These are phyloP conservation scores for Xylaria sp. DNA, from an alignment of 2,329 filamentous ascomycete genomes.

Conservation along the genomic window DNA sequence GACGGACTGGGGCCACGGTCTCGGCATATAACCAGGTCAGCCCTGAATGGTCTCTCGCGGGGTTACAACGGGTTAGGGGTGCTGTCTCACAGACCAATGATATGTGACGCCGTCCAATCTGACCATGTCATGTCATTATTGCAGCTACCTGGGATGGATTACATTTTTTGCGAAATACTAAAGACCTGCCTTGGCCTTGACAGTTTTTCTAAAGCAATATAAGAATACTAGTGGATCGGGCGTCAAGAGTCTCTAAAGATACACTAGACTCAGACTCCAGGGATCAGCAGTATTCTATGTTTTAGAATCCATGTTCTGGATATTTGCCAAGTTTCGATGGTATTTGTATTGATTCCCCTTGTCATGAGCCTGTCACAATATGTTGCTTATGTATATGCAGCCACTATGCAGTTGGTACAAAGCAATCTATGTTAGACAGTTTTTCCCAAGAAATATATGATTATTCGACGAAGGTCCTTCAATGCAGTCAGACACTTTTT, in stretches of 20 bases:
- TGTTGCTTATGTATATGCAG: not conserved
- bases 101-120: not conserved
- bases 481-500: slow-evolving; percentile 27
- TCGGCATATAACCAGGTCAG: slow-evolving; percentile 4
- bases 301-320: not conserved
- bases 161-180: not conserved
- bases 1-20: slow-evolving; percentile 8
- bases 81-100: slow-evolving; percentile 6
- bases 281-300: not conserved
- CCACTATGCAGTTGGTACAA: slow-evolving; percentile 13
- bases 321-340: not conserved
- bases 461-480: slow-evolving; percentile 11
- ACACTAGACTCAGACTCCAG: not conserved
- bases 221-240: not conserved
- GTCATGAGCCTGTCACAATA: no score
- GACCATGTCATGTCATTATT: not conserved
- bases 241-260: not conserved
- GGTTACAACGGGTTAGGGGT: slow-evolving; percentile 2
- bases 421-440: slow-evolving; percentile 1
- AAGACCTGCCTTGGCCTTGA: not conserved
- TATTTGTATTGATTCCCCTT: not conserved
- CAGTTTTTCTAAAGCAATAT: not conserved
- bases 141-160: not conserved
- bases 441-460: not conserved
- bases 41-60: not conserved